A percentile compares a stretch with the other conserved stretches of the same genome.
Evolutionary conservation across 306 rosid genomes (phyloP).

Genomic region (Sicyos baderoa): DNA sequence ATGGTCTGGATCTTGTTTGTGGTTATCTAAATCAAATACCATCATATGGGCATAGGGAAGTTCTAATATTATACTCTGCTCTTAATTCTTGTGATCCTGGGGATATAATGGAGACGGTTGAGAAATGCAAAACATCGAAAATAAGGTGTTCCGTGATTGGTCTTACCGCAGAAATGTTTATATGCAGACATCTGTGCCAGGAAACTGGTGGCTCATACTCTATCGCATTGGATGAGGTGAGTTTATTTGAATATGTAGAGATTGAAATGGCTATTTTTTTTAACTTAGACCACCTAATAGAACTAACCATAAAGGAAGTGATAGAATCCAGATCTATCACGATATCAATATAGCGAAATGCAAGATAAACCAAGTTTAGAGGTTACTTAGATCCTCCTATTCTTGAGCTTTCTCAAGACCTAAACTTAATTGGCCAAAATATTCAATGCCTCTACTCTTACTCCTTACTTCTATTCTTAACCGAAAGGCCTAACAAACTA

Average conservation of each 20-base stretch:
- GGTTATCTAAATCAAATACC: slow-evolving; percentile 78
- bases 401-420: too few species aligned
- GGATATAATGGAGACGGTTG: slow-evolving; percentile 90
- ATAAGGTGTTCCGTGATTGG: slow-evolving; percentile 95
- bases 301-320: not conserved
- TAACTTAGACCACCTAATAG: not conserved
- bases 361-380: too few species aligned
- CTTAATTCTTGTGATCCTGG: slow-evolving; percentile 97
- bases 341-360: too few species aligned
- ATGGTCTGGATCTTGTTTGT: slow-evolving; percentile 79
- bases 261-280: not conserved
- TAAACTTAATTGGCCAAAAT: too few species aligned
- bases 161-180: slow-evolving; percentile 84
- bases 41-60: slow-evolving; percentile 88
- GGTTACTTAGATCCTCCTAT: too few species aligned
- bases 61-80: slow-evolving; percentile 71
- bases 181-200: slow-evolving; percentile 88
- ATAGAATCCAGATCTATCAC: too few species aligned
- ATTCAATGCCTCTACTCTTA: too few species aligned
- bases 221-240: slow-evolving; percentile 85
- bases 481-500: too few species aligned
- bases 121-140: slow-evolving; percentile 73
- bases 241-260: slow-evolving; percentile 19
- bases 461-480: too few species aligned
- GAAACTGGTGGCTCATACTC: slow-evolving; percentile 85